These are phyloP conservation scores for Pouteria glomerata DNA, from an alignment of 148 eudicot genomes.

Conservation along the genomic window DNA sequence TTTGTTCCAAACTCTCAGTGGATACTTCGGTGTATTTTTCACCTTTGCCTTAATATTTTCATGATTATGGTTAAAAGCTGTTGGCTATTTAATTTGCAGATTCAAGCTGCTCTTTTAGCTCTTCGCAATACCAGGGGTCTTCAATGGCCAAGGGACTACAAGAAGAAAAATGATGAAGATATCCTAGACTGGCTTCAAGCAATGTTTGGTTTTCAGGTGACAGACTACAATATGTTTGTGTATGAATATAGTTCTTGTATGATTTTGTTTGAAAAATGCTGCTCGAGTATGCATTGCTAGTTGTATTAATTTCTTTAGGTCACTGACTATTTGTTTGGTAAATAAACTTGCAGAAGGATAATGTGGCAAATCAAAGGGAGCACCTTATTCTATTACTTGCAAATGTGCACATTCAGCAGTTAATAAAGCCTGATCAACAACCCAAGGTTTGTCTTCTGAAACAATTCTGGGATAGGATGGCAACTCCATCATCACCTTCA, in stretches of 20 bases:
- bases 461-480: no score
- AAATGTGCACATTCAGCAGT: constrained; percentile 87
- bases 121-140: constrained; percentile 93
- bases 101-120: constrained; percentile 83
- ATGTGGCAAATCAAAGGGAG: constrained; percentile 89
- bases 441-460: constrained; percentile 56
- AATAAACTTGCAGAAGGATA: constrained; percentile 63
- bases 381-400: no score
- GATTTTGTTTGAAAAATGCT: no score
- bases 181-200: no score
- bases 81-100: constrained; percentile 33
- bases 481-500: no score
- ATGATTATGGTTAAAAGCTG: background rate
- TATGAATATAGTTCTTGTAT: no score
- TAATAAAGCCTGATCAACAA: constrained; percentile 88
- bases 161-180: constrained; percentile 92
- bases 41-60: background rate
- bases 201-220: constrained; percentile 94
- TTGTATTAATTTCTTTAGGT: no score
- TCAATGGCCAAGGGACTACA: constrained; percentile 93
- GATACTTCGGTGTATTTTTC: background rate
- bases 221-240: no score
- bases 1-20: constrained; percentile 9
- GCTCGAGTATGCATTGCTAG: no score
- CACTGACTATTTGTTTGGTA: no score